These are phyloP conservation scores for Trypanosomatidae sp. DNA, from an alignment of 208 protist species.

Conservation along the genomic window DNA sequence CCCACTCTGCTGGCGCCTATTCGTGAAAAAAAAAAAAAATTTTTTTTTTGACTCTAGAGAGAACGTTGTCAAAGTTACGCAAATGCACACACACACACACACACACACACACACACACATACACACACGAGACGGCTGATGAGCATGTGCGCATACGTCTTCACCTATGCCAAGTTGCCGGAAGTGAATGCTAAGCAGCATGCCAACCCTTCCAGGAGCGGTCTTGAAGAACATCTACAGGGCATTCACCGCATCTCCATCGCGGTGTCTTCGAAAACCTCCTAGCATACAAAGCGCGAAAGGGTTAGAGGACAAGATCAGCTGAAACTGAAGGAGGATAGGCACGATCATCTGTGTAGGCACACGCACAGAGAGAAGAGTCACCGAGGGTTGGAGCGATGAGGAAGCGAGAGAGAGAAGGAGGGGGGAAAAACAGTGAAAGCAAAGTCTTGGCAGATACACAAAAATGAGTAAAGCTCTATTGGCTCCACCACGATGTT, in stretches of 20 bases:
- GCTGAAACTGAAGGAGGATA: not conserved
- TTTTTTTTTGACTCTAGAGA: not conserved
- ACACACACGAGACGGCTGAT: not conserved
- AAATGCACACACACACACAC: not conserved
- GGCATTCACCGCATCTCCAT: not conserved
- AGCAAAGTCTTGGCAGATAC: not conserved
- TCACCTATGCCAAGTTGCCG: not conserved
- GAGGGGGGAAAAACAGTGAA: not conserved
- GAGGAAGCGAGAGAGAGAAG: not conserved
- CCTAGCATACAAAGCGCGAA: not conserved
- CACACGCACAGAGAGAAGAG: not conserved
- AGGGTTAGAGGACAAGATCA: not conserved
- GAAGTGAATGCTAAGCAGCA: not conserved
- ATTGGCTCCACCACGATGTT: not conserved
- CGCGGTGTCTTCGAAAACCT: not conserved
- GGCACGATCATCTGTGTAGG: not conserved
- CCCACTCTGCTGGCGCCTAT: too few relatives aligned
- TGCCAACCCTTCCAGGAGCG: not conserved
- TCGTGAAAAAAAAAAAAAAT: too few relatives aligned
- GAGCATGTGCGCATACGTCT: not conserved
- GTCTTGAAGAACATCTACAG: not conserved
- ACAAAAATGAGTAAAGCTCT: not conserved
- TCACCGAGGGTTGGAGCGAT: not conserved
- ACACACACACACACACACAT: not conserved
- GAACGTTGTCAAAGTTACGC: not conserved